These are phyloP conservation scores for Dactylella cylindrospora DNA, from an alignment of 2,329 filamentous ascomycete genomes.

Conservation along the genomic window DNA sequence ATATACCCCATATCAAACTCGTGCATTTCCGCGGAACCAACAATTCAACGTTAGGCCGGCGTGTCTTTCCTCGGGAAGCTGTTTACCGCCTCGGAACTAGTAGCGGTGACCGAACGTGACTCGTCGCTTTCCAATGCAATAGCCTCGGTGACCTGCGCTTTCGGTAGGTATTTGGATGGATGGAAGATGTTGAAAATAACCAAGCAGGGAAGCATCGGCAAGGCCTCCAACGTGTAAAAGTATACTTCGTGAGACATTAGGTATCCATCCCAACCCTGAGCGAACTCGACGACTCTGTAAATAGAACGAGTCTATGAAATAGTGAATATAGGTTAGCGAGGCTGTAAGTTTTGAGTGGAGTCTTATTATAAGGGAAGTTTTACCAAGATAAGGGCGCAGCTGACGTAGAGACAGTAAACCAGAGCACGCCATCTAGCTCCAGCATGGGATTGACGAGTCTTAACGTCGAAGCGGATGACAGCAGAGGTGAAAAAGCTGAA, in stretches of 20 bases:
- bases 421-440: constrained; percentile 39
- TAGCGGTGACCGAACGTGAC: constrained; percentile 1
- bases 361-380: too few species aligned
- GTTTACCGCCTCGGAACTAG: too few species aligned
- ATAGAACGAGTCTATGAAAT: constrained; percentile 57
- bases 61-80: too few species aligned
- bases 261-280: constrained; percentile 58
- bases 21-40: too few species aligned
- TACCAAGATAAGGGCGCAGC: constrained; percentile 44
- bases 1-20: too few species aligned
- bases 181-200: constrained; percentile 58
- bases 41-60: too few species aligned
- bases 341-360: too few species aligned
- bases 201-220: constrained; percentile 57
- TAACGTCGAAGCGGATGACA: constrained; percentile 44
- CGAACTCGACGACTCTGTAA: constrained; percentile 60
- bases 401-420: constrained; percentile 44
- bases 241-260: constrained; percentile 59
- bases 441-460: constrained; percentile 16
- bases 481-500: constrained; percentile 46
- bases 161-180: constrained; percentile 54
- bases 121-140: constrained; percentile 15
- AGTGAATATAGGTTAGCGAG: neutral
- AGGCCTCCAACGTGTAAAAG: constrained; percentile 58
- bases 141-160: constrained; percentile 14